These are phyloP conservation scores for Leccinum huronense DNA, from an alignment of 1,284 basidiomycete genomes.

Conservation along the genomic window DNA sequence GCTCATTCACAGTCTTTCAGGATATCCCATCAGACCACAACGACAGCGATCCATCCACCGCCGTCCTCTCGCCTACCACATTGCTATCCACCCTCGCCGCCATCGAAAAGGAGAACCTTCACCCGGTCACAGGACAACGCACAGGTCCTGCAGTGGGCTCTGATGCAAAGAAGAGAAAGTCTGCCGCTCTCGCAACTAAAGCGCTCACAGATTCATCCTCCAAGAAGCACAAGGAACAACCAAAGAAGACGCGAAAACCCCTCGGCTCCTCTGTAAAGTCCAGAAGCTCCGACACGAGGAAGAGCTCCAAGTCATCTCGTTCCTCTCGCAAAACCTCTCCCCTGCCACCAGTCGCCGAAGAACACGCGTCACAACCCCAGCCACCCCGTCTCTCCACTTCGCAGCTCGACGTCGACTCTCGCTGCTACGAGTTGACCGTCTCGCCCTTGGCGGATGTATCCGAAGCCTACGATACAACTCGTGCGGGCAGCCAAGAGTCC, in stretches of 20 bases:
- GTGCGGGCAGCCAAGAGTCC: conserved; percentile 39
- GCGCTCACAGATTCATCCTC: conserved; percentile 36
- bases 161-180: conserved; percentile 62
- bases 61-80: conserved; percentile 28
- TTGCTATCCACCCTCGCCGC: conserved; percentile 37
- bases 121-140: conserved; percentile 67
- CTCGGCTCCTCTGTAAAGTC: conserved; percentile 36
- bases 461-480: conserved; percentile 45
- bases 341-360: conserved; percentile 48
- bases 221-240: conserved; percentile 48
- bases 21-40: conserved; percentile 43
- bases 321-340: conserved; percentile 42
- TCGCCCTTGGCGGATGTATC: conserved; percentile 63
- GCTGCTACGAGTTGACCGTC: conserved; percentile 64
- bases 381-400: conserved; percentile 27
- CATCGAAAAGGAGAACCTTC: conserved; percentile 72
- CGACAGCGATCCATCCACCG: conserved; percentile 20
- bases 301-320: conserved; percentile 31
- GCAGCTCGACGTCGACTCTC: conserved; percentile 47
- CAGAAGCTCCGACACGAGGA: conserved; percentile 28
- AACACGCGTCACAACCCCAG: conserved; percentile 35
- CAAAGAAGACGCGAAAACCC: conserved; percentile 58
- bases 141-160: conserved; percentile 38
- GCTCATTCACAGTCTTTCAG: conserved; percentile 65
- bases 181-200: conserved; percentile 55